Evolutionary conservation across 2,329 filamentous ascomycete species (phyloP).

Genomic region (Tricladium varicosporioides): DNA sequence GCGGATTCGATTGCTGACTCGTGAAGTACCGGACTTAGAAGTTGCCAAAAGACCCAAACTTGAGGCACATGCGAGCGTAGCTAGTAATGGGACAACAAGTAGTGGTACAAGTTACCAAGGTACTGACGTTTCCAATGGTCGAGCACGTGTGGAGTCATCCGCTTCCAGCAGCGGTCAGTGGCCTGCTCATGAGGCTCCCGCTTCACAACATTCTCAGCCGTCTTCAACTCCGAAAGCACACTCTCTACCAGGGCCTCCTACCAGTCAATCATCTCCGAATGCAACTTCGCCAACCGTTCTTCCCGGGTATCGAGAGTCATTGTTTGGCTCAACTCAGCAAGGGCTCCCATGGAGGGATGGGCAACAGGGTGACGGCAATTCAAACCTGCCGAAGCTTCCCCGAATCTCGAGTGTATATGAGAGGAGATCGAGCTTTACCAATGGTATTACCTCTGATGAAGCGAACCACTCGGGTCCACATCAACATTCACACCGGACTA

Average conservation of each 20-base stretch:
- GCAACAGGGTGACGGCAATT: constrained; percentile 20
- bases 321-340: constrained; percentile 20
- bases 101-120: constrained; percentile 23
- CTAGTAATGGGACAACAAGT: constrained; percentile 27
- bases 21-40: constrained; percentile 25
- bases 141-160: constrained; percentile 23
- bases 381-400: constrained; percentile 16
- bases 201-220: constrained; percentile 5
- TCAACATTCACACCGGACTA: constrained; percentile 27
- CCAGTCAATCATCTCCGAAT: constrained; percentile 20
- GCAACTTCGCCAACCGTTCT: constrained; percentile 23
- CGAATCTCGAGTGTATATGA: constrained; percentile 20
- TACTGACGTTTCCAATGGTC: constrained; percentile 17
- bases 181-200: constrained; percentile 10
- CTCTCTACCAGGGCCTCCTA: constrained; percentile 4
- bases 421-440: constrained; percentile 18
- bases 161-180: constrained; percentile 23
- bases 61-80: constrained; percentile 24
- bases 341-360: constrained; percentile 30
- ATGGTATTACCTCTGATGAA: constrained; percentile 12
- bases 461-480: constrained; percentile 20
- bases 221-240: constrained; percentile 15
- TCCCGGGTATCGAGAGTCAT: constrained; percentile 35
- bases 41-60: constrained; percentile 33
- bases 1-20: not conserved